A percentile compares a stretch with the other conserved stretches of the same genome.
These are phyloP conservation scores for Dipodascus albidus DNA, from an alignment of 805 yeast species.

Conservation along the genomic window DNA sequence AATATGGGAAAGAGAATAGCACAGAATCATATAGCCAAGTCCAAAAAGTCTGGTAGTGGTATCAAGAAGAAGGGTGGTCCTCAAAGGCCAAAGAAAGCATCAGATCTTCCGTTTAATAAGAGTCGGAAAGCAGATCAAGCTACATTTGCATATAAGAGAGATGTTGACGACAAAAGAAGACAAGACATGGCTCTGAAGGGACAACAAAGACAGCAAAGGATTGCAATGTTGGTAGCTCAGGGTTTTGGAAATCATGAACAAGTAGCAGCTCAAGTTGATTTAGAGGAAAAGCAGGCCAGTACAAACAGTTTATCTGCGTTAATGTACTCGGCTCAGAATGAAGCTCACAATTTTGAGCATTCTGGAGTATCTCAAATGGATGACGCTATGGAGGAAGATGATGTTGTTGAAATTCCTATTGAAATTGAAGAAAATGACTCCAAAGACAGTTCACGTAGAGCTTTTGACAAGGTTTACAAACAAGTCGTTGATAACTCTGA, in stretches of 20 bases:
- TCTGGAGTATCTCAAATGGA: conserved; percentile 28
- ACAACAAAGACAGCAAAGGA: conserved; percentile 25
- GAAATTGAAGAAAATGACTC: conserved; percentile 35
- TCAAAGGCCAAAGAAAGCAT: conserved; percentile 53
- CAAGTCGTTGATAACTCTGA: conserved; percentile 88
- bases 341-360: conserved; percentile 63
- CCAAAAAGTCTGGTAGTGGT: conserved; percentile 93
- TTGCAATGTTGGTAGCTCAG: conserved; percentile 21
- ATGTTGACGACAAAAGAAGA: conserved; percentile 39
- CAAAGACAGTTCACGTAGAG: conserved; percentile 40
- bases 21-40: conserved; percentile 56
- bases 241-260: conserved; percentile 29
- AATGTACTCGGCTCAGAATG: conserved; percentile 79
- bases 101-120: not conserved
- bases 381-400: conserved; percentile 32
- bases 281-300: conserved; percentile 27
- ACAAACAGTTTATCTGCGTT: conserved; percentile 66
- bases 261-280: conserved; percentile 27
- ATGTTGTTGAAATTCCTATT: conserved; percentile 39
- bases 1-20: conserved; percentile 6
- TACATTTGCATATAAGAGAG: conserved; percentile 6
- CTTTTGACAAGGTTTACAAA: conserved; percentile 89
- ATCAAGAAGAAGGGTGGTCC: conserved; percentile 93
- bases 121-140: not conserved
- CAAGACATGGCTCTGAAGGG: conserved; percentile 30